Evolutionary conservation across 1,284 basidiomycete species (phyloP).

Genomic region (Exsudoporus floridanus): DNA sequence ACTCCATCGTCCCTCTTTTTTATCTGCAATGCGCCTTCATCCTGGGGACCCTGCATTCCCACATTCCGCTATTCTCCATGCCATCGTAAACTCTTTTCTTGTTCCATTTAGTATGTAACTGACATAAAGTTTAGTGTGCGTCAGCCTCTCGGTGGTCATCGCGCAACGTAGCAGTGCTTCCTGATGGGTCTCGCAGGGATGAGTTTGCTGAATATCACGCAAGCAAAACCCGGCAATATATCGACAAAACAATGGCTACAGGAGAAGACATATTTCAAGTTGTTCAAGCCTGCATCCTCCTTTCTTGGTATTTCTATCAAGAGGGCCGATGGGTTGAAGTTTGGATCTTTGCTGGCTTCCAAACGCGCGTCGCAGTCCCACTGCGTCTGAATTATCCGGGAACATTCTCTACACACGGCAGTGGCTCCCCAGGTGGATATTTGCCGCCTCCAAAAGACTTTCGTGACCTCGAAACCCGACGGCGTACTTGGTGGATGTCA

Average conservation of each 20-base stretch:
- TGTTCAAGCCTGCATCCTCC: conserved; percentile 78
- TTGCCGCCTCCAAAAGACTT: conserved; percentile 73
- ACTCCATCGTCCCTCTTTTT: conserved; percentile 75
- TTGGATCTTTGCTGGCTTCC: conserved; percentile 84
- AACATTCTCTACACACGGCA: conserved; percentile 68
- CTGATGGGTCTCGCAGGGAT: conserved; percentile 73
- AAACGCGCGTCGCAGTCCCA: conserved; percentile 81
- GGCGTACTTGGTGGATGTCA: conserved; percentile 86
- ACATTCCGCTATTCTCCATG: conserved; percentile 78
- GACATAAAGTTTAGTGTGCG: conserved; percentile 63
- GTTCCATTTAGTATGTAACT: conserved; percentile 7
- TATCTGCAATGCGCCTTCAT: conserved; percentile 70
- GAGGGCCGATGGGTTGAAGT: conserved; percentile 88
- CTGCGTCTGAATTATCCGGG: conserved; percentile 80
- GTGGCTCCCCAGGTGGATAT: conserved; percentile 69
- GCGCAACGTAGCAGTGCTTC: conserved; percentile 59
- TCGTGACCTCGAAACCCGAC: conserved; percentile 69
- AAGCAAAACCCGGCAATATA: conserved; percentile 76
- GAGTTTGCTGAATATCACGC: conserved; percentile 83
- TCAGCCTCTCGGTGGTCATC: conserved; percentile 79
- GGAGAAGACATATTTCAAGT: conserved; percentile 82
- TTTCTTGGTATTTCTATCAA: conserved; percentile 86
- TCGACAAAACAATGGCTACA: conserved; percentile 81
- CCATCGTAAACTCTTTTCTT: conserved; percentile 51
- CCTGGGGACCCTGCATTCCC: conserved; percentile 77